Base-by-base conservation (phyloP, 78 protist genomes). In the Fonticula alba region DNA sequence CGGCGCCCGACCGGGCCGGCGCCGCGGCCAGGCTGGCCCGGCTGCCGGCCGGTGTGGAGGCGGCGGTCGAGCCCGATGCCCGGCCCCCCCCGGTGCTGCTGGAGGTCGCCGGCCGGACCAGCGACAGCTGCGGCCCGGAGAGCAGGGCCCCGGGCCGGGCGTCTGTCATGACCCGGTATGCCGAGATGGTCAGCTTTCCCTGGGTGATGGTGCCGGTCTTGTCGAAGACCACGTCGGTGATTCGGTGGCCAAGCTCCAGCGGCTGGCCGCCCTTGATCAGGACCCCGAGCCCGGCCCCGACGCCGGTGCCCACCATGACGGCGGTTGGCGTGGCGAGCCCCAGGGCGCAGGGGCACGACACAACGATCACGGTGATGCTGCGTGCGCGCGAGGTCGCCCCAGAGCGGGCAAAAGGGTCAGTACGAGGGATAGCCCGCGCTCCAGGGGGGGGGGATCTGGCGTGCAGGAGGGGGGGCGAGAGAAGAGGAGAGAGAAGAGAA, bases 281-380 rank as follows among this genome's bases (percentile, higher is more conserved):
- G 27, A 86, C 55, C 33, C 93, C 93, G 29, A 6, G n/a, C 14
- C 4, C 4, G 0, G 83, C 83, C 6, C 81, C 83, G 24, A 81
- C 87, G 33, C 88, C 94, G 2, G 81, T 65, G 51, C 84, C 87
- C 9, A 84, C 89, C 84, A 84, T 81, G 24, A 74, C 68, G 24
- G 72, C 79, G 15, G 89, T 87, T 11, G 94, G 94, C 13, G 89
- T 82, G 31, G 94, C 94, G 29, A 72, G 74, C 19, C 86, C 86
- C 17, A 83, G 77, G 6, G 87, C 79, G 61, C 90, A 87, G 5
- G 94, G 94, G 71, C 94, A 87, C 24, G 86, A 80, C 33, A 87
- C 55, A 4, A 82, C 88, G 40, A 78, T 36, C 9, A 75, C 81
- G 9, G 80, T n/a, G 51, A 74, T 64, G 59, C 50, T 57, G 47